These are phyloP conservation scores for Striga hermonthica DNA, from an alignment of 305 asterid genomes.

Conservation along the genomic window DNA sequence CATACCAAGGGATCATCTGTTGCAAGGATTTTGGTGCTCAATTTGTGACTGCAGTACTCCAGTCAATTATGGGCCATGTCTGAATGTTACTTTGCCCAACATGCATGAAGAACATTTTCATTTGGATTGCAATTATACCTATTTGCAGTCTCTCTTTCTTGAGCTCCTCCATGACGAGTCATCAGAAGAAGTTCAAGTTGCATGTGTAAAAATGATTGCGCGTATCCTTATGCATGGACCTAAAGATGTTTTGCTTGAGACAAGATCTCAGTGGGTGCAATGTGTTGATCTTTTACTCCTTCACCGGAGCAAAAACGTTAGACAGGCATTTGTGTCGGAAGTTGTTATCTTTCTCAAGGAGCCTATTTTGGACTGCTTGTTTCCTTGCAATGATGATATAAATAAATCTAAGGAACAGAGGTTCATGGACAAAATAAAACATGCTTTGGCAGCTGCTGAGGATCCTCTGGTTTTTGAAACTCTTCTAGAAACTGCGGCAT, in stretches of 20 bases:
- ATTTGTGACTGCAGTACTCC: constrained; percentile 59
- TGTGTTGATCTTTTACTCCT: constrained; percentile 67
- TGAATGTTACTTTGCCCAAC: constrained; percentile 38
- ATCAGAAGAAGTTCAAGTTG: constrained; percentile 82
- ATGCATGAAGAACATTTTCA: constrained; percentile 35
- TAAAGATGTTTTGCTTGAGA: constrained; percentile 47
- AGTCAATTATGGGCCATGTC: constrained; percentile 38
- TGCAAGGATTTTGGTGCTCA: constrained; percentile 79
- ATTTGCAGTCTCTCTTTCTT: constrained; percentile 68
- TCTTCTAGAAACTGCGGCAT: constrained; percentile 76
- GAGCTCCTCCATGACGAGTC: constrained; percentile 69
- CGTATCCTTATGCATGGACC: constrained; percentile 79
- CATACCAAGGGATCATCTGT: constrained; percentile 40
- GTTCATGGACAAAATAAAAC: constrained; percentile 82
- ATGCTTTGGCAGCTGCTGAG: constrained; percentile 67
- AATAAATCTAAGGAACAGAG: constrained; percentile 72
- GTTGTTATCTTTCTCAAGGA: constrained; percentile 68
- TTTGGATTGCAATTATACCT: constrained; percentile 47
- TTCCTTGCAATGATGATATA: constrained; percentile 45
- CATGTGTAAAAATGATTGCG: constrained; percentile 64
- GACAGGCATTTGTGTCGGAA: constrained; percentile 77
- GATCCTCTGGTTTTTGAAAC: constrained; percentile 79
- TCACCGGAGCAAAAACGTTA: constrained; percentile 67
- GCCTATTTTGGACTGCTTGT: constrained; percentile 61
- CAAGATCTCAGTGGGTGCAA: constrained; percentile 76